Evolutionary conservation across 495 filamentous ascomycete species (phyloP).

Genomic region (Xylaria nigripes): DNA sequence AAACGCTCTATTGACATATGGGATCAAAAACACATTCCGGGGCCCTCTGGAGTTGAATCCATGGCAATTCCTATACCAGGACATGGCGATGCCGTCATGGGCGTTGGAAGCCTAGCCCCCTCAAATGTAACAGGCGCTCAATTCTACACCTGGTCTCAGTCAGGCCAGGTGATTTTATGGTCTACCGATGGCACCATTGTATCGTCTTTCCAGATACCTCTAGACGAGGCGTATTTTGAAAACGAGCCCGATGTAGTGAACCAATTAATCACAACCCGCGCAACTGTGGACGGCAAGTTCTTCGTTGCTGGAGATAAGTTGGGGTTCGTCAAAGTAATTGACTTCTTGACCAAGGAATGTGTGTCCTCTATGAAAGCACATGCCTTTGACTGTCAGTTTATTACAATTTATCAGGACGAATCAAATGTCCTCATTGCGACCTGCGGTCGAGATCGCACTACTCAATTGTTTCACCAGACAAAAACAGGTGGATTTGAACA

Average conservation of each 20-base stretch:
- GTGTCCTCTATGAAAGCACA: slow-evolving; percentile 72
- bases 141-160: slow-evolving; percentile 81
- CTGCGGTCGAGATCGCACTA: slow-evolving; percentile 77
- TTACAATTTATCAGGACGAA: slow-evolving; percentile 54
- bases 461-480: slow-evolving; percentile 70
- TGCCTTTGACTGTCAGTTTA: slow-evolving; percentile 74
- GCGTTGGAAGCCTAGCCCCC: slow-evolving; percentile 53
- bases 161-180: slow-evolving; percentile 77
- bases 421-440: slow-evolving; percentile 58
- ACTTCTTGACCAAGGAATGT: slow-evolving; percentile 42
- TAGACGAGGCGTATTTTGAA: slow-evolving; percentile 54
- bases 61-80: slow-evolving; percentile 49
- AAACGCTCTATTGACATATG: slow-evolving; percentile 64
- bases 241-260: slow-evolving; percentile 56
- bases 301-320: slow-evolving; percentile 79
- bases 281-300: slow-evolving; percentile 50
- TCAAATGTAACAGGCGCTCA: slow-evolving; percentile 52
- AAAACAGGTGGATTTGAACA: slow-evolving; percentile 39
- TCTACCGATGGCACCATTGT: slow-evolving; percentile 59
- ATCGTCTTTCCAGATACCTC: slow-evolving; percentile 52
- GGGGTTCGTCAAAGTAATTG: slow-evolving; percentile 62
- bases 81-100: slow-evolving; percentile 70
- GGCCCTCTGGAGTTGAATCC: slow-evolving; percentile 20
- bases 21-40: slow-evolving; percentile 33
- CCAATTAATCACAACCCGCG: slow-evolving; percentile 63